phyloP scores from a whole-genome alignment of 2,329 filamentous ascomycete species.

The Sporothrix curviconia region DNA sequence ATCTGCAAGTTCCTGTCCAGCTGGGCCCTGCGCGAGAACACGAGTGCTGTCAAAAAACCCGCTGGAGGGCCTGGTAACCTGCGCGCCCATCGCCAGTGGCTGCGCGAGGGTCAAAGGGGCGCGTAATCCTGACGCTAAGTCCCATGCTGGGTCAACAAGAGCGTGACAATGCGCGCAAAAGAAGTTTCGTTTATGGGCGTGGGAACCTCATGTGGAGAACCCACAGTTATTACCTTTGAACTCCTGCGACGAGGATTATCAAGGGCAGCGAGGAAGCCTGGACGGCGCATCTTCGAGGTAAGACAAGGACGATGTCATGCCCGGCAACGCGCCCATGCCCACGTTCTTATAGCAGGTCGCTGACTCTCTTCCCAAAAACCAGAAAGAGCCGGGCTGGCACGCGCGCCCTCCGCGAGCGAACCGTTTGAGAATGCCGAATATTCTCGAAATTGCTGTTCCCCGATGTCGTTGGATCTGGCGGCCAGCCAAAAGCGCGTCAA shows the following conservation, averaged over 20 bases:
- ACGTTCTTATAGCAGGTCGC: background rate
- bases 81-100: too few species aligned
- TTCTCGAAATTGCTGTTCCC: slow-evolving; percentile 55
- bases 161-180: slow-evolving; percentile 57
- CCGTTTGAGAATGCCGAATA: slow-evolving; percentile 56
- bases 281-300: slow-evolving; percentile 51
- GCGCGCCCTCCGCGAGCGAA: slow-evolving; percentile 48
- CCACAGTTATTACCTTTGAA: slow-evolving; percentile 53
- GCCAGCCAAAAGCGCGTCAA: slow-evolving; percentile 54
- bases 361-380: background rate
- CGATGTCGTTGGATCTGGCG: slow-evolving; percentile 53
- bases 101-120: slow-evolving; percentile 50
- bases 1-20: slow-evolving; percentile 53
- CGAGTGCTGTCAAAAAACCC: too few species aligned
- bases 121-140: slow-evolving; percentile 55
- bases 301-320: background rate
- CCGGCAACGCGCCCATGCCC: too few species aligned
- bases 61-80: slow-evolving; percentile 56
- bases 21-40: slow-evolving; percentile 41
- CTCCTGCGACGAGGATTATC: slow-evolving; percentile 41
- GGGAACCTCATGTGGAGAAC: slow-evolving; percentile 51
- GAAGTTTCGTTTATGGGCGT: slow-evolving; percentile 55
- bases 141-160: slow-evolving; percentile 58
- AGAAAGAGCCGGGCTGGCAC: slow-evolving; percentile 56
- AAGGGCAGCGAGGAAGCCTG: slow-evolving; percentile 52